Evolutionary conservation across 495 filamentous ascomycete species (phyloP), one percentile per base, ranked within the genome.

Genomic region (Pyronema domesticum): DNA sequence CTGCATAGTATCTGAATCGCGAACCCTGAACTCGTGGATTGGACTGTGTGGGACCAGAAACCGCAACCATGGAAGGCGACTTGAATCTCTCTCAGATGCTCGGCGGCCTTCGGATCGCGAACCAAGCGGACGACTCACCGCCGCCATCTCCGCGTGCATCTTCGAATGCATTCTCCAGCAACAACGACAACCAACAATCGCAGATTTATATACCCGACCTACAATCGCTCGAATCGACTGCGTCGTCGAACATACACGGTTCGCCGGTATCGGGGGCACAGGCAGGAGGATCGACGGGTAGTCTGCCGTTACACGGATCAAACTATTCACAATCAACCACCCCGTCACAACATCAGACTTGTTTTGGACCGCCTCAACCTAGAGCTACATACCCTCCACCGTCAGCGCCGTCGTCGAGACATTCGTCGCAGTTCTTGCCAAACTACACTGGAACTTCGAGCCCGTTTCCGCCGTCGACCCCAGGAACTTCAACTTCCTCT

Each of bases 51-150:
- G 50, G 50, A 15, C 3, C 11, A 17, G 23, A 17, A 40, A 13
- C 19, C 17, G 9, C 30, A 23, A 51, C 62, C 65, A 95, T 95
- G 89, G 84, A 89, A 66, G 85, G 84, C 64, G 89, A 95, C 69
- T 70, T 95, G 60, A 95, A 85, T 67, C 78, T 98, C 49, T 93
- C 91, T 53, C 84, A 87, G 69, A 83, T 86, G 55, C 75, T 99
- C 58, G 93, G 93, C 51, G 93, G 93, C 60, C 73, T 99, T 68
- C 84, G 91, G 60, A 96, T 96, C 64, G 93, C 93, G 57, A 99
- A 99, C 68, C 91, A 93, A 42, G 89, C 95, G 73, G 80, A 91
- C 68, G 76, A 77, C 46, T 80, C 82, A 34, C 73, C 82, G 40
- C 63, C 63, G 37, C 56, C 59, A 46, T 66, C 63, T 40, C 63